These are phyloP conservation scores for Periglandula ipomoeae DNA, from an alignment of 2,329 filamentous ascomycete genomes.

Conservation along the genomic window DNA sequence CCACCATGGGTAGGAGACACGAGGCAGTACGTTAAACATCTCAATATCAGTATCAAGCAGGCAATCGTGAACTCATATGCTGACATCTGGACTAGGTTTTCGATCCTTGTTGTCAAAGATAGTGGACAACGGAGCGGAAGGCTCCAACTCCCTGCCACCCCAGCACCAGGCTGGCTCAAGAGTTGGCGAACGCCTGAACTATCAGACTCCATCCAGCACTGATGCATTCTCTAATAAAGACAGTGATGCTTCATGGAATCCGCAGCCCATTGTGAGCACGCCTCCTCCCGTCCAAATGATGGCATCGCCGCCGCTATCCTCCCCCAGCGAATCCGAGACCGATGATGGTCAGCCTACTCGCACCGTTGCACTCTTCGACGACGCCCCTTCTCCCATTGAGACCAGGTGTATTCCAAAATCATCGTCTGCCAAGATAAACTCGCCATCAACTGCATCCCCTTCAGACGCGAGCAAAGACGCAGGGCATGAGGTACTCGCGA, in stretches of 20 bases:
- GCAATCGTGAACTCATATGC: not conserved
- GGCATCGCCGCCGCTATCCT: not conserved
- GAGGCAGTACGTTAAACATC: not conserved
- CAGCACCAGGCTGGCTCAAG: not conserved
- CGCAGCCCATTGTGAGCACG: not conserved
- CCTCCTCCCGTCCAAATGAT: not conserved
- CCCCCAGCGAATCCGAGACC: too few species aligned
- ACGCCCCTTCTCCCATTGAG: not conserved
- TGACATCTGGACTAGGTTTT: not conserved
- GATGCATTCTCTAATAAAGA: not conserved
- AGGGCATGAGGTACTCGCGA: not conserved
- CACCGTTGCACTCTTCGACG: not conserved
- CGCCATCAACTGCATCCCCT: not conserved
- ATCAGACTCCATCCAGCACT: not conserved
- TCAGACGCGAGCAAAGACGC: not conserved
- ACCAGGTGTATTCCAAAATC: not conserved
- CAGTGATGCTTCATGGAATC: not conserved
- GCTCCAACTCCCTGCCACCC: not conserved
- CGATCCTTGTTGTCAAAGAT: constrained; percentile 1
- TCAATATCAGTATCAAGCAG: not conserved
- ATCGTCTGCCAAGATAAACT: not conserved
- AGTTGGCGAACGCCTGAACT: not conserved
- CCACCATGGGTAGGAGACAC: not conserved
- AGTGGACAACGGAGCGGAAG: not conserved
- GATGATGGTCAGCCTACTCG: too few species aligned